A percentile compares a stretch with the other conserved stretches of the same genome.
These are phyloP conservation scores for Fagus sylvatica DNA, from an alignment of 306 rosid genomes.

Conservation along the genomic window DNA sequence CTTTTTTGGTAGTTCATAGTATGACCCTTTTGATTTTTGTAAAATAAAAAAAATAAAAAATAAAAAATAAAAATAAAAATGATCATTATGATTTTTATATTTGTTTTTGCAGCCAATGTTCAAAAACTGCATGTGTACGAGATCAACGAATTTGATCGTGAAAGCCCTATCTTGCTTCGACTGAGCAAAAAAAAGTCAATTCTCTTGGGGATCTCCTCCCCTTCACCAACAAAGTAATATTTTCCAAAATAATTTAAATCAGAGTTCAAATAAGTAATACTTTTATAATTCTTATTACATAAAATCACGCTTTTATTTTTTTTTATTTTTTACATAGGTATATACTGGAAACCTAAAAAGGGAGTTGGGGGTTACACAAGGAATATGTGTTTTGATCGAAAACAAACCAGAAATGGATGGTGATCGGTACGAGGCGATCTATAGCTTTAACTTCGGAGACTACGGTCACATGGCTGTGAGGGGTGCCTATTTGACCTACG, in stretches of 20 bases:
- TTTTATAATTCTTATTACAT: no score
- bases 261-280: no score
- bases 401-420: slow-evolving; percentile 64
- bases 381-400: slow-evolving; percentile 51
- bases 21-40: slow-evolving; percentile 25
- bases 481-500: slow-evolving; percentile 62
- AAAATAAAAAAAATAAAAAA: no score
- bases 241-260: no score
- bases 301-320: no score
- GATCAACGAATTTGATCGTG: slow-evolving; percentile 69
- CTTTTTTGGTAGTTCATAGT: background rate
- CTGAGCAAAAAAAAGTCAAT: slow-evolving; percentile 59
- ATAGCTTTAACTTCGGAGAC: slow-evolving; percentile 66
- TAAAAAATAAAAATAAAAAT: no score
- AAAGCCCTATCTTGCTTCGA: slow-evolving; percentile 64
- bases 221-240: slow-evolving; percentile 61
- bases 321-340: slow-evolving; percentile 30
- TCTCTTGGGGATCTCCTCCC: slow-evolving; percentile 78
- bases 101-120: slow-evolving; percentile 46
- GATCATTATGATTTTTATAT: no score
- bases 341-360: slow-evolving; percentile 57
- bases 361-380: slow-evolving; percentile 58
- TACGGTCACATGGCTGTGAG: slow-evolving; percentile 68
- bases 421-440: slow-evolving; percentile 58
- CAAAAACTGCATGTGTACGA: slow-evolving; percentile 63